phyloP scores from a whole-genome alignment of 2,329 filamentous ascomycete genomes.

The Clarireedia sp. region DNA sequence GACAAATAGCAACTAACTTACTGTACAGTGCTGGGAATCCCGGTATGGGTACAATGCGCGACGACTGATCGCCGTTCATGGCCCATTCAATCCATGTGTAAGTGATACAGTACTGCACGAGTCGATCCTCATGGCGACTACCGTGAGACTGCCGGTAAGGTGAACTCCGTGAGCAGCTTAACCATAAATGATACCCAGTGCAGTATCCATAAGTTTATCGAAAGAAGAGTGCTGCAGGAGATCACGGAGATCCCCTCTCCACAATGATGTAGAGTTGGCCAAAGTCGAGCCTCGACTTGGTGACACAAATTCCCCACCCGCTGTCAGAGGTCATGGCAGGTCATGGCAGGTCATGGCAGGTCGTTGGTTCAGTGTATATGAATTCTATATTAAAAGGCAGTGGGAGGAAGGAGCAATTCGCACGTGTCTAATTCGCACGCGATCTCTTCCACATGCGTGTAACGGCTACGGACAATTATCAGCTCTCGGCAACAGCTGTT shows the following conservation, averaged over 20 bases:
- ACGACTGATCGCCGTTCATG: neutral
- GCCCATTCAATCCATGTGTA: neutral
- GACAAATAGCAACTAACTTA: neutral
- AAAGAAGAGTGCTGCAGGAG: neutral
- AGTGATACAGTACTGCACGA: neutral
- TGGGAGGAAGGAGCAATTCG: neutral
- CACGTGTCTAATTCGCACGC: slow-evolving; percentile 5
- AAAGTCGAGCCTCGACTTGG: neutral
- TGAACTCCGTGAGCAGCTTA: neutral
- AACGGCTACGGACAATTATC: slow-evolving; percentile 3
- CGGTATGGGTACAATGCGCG: neutral
- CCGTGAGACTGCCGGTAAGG: neutral
- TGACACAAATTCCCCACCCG: neutral
- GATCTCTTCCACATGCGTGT: slow-evolving; percentile 1
- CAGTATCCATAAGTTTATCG: neutral
- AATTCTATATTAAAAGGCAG: neutral
- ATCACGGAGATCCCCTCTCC: neutral
- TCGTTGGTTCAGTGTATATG: neutral
- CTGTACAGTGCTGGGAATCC: neutral
- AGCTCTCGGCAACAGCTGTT: neutral
- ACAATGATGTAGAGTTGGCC: neutral
- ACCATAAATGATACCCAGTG: neutral
- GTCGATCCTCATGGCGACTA: neutral
- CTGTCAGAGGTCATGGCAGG: neutral
- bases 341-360: neutral